phyloP scores from a whole-genome alignment of 495 filamentous ascomycete species.

The Acidomyces sp. region DNA sequence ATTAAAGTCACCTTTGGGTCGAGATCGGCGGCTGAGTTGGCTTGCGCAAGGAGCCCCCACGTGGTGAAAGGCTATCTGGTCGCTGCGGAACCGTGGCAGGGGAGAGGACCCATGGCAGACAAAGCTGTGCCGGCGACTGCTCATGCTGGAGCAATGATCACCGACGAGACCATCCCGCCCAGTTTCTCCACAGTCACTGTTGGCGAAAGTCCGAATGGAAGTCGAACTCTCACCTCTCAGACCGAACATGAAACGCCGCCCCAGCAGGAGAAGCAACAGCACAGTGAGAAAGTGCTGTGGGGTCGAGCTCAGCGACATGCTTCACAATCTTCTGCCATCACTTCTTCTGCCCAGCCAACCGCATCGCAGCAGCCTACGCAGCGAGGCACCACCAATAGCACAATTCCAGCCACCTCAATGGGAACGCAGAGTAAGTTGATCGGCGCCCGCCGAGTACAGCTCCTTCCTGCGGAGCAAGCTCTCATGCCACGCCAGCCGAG shows the following conservation, averaged over 20 bases:
- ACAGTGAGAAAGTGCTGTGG: no score
- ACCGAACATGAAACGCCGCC: constrained; percentile 35
- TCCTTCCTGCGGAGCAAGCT: constrained; percentile 26
- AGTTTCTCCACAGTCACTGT: constrained; percentile 12
- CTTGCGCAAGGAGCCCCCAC: constrained; percentile 62
- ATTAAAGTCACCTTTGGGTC: constrained; percentile 89
- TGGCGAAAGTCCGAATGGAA: constrained; percentile 5
- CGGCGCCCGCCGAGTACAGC: constrained; percentile 21
- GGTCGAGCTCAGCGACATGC: no score
- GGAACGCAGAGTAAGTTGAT: constrained; percentile 15
- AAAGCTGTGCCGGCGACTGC: constrained; percentile 38
- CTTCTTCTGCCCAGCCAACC: neutral
- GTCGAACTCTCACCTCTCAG: constrained; percentile 42
- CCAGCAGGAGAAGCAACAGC: neutral
- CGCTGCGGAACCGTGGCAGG: constrained; percentile 63
- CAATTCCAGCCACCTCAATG: no score
- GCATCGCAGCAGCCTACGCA: neutral
- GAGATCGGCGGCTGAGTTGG: constrained; percentile 60
- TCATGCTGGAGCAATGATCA: constrained; percentile 18
- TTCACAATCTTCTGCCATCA: neutral
- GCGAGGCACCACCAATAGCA: neutral
- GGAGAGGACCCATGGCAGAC: constrained; percentile 55
- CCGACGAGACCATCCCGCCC: constrained; percentile 9
- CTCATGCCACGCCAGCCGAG: constrained; percentile 26
- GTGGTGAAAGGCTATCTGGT: constrained; percentile 62